A percentile compares a stretch with the other conserved stretches of the same genome.
Evolutionary conservation across 352 stramenopile genomes (phyloP).

Genomic region (Pythium grandisporangium): DNA sequence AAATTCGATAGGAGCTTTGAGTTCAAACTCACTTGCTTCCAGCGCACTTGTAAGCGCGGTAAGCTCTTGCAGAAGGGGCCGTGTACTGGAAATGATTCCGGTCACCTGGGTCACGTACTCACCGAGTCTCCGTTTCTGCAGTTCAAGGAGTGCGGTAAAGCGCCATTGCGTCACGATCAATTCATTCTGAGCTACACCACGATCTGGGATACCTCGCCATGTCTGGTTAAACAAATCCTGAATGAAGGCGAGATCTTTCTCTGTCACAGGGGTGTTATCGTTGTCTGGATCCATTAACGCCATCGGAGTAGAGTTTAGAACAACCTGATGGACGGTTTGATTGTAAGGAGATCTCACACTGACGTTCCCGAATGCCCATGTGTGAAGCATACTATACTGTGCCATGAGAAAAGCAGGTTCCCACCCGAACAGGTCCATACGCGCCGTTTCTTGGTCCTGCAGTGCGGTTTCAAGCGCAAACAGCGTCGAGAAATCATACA

Average conservation of each 20-base stretch:
- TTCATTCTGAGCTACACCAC: slow-evolving; percentile 27
- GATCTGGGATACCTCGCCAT: slow-evolving; percentile 33
- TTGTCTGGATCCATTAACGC: slow-evolving; percentile 35
- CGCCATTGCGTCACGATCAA: slow-evolving; percentile 34
- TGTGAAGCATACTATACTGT: slow-evolving; percentile 16
- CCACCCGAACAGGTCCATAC: slow-evolving; percentile 42
- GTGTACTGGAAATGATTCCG: slow-evolving; percentile 19
- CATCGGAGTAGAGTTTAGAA: slow-evolving; percentile 35
- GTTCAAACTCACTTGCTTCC: slow-evolving; percentile 41
- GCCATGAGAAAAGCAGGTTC: slow-evolving; percentile 25
- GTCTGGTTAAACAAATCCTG: slow-evolving; percentile 38
- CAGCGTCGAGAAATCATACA: slow-evolving; percentile 43
- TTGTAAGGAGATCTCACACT: slow-evolving; percentile 46
- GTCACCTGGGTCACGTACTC: slow-evolving; percentile 21
- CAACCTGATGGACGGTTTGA: slow-evolving; percentile 18
- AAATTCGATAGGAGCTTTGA: slow-evolving; percentile 52
- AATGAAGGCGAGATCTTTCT: slow-evolving; percentile 28
- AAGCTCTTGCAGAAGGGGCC: slow-evolving; percentile 24
- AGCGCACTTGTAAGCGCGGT: slow-evolving; percentile 29
- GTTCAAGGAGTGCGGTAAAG: slow-evolving; percentile 29
- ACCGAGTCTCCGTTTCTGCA: slow-evolving; percentile 30
- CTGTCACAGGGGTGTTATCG: slow-evolving; percentile 18
- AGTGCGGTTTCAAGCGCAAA: slow-evolving; percentile 24
- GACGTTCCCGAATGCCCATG: slow-evolving; percentile 27
- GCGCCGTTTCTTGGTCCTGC: slow-evolving; percentile 7